Base-by-base conservation (phyloP, 306 rosid genomes). In the Luffa acutangula region DNA sequence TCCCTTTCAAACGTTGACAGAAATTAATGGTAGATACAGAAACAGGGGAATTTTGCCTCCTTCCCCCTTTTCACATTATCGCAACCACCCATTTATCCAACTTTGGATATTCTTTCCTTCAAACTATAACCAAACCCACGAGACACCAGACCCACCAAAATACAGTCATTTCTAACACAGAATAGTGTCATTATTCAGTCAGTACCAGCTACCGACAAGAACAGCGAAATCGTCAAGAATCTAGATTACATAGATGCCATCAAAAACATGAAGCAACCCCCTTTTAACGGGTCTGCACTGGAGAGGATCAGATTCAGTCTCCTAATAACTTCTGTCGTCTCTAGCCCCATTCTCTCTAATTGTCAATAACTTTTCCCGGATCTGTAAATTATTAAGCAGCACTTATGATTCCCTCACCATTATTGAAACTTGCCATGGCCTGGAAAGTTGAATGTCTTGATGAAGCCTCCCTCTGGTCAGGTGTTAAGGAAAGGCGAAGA, bases 401-500 rank as follows among this genome's bases (percentile, higher is more conserved):
- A 17, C 88, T 86, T 80, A 96, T 91, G 80, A 89, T 80, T 82
- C 79, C 80, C 80, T 95, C 99, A 45, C 97, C 90, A 18, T 90
- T 90, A 79, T 78, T 87, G 82, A 95, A 93, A 84, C 88, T 76
- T 15, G 92, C 74, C 83, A 86, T 85, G 43, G 85, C 70, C 71
- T 88, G 91, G 83, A 93, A 88, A 80, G 93, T 79, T 17, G 88
- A 65, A 74, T 80, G 96, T 85, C 90, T 89, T 58, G 94, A 81
- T 8, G 93, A 78, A 36, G 88, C 78, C 13, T 86, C 96, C 77
- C 88, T 84, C 3, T 88, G 89, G 79, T 89, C 90, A 51, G 91
- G 83, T 18, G 91, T 86, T 88, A 93, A 87, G 78, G 97, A 88
- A 56, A 96, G 87, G 42, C 92, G 89, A 18, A 95, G 97, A 59